These are phyloP conservation scores for Blastobotrys petasosporus DNA, from an alignment of 1,139 yeast species.

Conservation along the genomic window DNA sequence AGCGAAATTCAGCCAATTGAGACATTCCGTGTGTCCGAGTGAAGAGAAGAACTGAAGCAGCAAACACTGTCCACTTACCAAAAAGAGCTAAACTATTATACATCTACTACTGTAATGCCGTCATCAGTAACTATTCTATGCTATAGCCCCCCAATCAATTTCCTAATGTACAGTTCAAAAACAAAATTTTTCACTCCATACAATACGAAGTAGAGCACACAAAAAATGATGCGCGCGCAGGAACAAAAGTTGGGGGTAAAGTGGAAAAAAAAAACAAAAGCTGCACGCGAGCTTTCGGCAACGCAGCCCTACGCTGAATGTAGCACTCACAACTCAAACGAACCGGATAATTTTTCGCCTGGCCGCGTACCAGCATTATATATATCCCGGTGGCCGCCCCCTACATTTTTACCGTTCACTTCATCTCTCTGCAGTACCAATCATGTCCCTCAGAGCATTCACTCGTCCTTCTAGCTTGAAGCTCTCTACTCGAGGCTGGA, in stretches of 20 bases:
- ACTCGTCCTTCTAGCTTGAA: conserved; percentile 23
- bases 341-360: conserved; percentile 1
- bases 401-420: neutral
- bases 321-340: neutral
- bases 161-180: no score
- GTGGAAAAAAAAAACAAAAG: neutral
- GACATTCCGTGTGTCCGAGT: no score
- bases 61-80: no score
- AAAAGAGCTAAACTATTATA: no score
- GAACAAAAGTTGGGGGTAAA: neutral
- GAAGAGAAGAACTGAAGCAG: no score
- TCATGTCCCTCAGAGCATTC: conserved; percentile 11
- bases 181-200: no score
- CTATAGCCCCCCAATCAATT: no score
- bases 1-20: no score
- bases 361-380: neutral
- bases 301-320: neutral
- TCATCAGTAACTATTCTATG: no score
- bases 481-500: conserved; percentile 22
- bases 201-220: no score
- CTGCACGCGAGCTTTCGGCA: neutral
- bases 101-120: no score
- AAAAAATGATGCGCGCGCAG: no score
- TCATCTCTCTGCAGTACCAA: neutral
- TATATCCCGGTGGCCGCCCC: neutral